Conservation (phyloP, 1,284 basidiomycete genomes). For the Malassezia slooffiae region DNA sequence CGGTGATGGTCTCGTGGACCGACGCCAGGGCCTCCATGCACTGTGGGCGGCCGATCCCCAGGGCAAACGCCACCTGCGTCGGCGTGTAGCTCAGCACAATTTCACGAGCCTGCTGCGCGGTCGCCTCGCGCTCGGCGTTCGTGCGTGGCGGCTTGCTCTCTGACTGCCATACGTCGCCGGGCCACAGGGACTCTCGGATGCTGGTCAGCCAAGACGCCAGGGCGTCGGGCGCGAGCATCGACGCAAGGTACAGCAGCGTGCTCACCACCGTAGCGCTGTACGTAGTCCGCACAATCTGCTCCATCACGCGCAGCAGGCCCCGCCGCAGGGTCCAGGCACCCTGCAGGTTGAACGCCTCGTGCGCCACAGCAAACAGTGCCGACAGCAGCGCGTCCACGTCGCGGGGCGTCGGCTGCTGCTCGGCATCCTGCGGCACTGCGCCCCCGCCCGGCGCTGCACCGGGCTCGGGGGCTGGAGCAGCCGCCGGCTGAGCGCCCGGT, state of each 20-base stretch:
- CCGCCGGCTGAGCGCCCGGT: too few relatives aligned
- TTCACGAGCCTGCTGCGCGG: constrained; percentile 25
- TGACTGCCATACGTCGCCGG: constrained; percentile 20
- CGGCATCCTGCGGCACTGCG: too few relatives aligned
- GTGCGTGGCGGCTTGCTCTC: constrained; percentile 11
- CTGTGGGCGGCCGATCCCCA: constrained; percentile 38
- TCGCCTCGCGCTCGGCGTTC: constrained; percentile 22
- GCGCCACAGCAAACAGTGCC: constrained; percentile 43
- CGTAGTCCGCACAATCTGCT: constrained; percentile 42
- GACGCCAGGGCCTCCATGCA: constrained; percentile 33
- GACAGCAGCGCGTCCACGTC: constrained; percentile 44
- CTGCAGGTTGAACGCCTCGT: constrained; percentile 45
- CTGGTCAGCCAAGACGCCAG: constrained; percentile 30
- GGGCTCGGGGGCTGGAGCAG: too few relatives aligned
- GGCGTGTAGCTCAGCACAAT: constrained; percentile 41
- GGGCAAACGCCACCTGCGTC: constrained; percentile 35
- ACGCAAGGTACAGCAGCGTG: constrained; percentile 32
- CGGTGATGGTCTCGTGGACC: constrained; percentile 31
- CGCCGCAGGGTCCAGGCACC: constrained; percentile 44
- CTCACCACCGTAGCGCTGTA: constrained; percentile 37
- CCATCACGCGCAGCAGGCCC: constrained; percentile 44
- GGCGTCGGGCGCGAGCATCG: constrained; percentile 24
- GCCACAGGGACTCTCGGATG: constrained; percentile 37
- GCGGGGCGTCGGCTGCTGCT: constrained; percentile 17
- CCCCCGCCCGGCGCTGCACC: too few relatives aligned